Base-by-base conservation (phyloP, 2,329 filamentous ascomycete species). In the Lachnellula suecica region DNA sequence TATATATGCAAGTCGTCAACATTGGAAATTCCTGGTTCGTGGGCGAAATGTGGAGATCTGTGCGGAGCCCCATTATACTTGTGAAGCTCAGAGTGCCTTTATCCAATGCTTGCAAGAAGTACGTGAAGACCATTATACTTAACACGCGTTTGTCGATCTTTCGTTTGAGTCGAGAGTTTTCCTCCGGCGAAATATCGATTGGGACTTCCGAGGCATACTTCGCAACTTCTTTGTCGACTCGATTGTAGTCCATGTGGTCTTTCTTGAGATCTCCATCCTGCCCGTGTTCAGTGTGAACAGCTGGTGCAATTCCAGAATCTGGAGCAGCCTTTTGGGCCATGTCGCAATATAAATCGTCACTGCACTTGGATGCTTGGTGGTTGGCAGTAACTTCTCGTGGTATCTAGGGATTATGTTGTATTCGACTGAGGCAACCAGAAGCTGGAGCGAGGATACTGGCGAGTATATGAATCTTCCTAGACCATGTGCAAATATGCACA, bases 121-220 rank as follows among this genome's bases (percentile, higher is more conserved):
- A 82, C 34, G 74, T 77, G 25, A 79, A 68, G 52, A 91, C 78
- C 87, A 91, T 91, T 66, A 91, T 75, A 2, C 78, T 70, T 40
- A 92, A 71, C 2, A 91, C 79, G 27, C 87, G 79, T 54, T 74
- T 77, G 67, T 91, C 85, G 58, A 91, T 88, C 73, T 83, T 72
- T 47, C 70, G 77, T 56, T 81, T 83, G 50, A 91, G 74, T 24
- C 85, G 74, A 41, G 71, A 75, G 68, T 81, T 84, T 2, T 76
- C 71, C 5, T 78, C 74, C 60, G 51, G 51, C 15, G 51, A 49
- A 25, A 91, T 83, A 2, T 79, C 71, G 45, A 89, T 71, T 5
- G 90, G 82, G 4, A 47, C 43, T 19, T 77, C 75, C n/a, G 76
- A 76, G 22, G 83, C 80, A 71, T 91, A 91, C 65, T 85, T 79